Percentiles rank a stretch among this genome's conserved stretches.
phyloP scores from a whole-genome alignment of 2,329 filamentous ascomycete species.

The Penicillium freii region DNA sequence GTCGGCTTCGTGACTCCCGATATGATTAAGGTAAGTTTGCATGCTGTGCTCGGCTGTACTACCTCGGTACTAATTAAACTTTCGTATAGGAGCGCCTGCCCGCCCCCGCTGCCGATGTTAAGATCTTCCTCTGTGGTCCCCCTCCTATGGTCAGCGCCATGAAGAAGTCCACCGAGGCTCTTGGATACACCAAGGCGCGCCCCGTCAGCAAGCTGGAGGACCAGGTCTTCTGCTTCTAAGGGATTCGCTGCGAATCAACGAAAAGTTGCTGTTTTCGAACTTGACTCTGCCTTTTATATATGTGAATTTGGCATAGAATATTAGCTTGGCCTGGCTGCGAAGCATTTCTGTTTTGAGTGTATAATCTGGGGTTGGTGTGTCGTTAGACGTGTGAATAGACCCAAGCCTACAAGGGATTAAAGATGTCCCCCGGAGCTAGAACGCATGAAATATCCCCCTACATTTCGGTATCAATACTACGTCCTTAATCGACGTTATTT shows the following conservation, averaged over 20 bases:
- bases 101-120: conserved; percentile 79
- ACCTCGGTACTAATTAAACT: conserved; percentile 2
- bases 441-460: not conserved
- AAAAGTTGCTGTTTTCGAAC: not conserved
- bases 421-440: too few relatives aligned
- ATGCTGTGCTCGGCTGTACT: not conserved
- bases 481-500: not conserved
- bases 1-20: conserved; percentile 93
- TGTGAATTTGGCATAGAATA: not conserved
- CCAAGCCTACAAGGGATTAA: not conserved
- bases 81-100: conserved; percentile 58
- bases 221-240: conserved; percentile 93
- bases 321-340: not conserved
- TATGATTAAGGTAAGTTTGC: conserved; percentile 75
- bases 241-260: not conserved
- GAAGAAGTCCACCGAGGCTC: conserved; percentile 88
- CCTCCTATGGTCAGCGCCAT: conserved; percentile 95
- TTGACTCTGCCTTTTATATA: not conserved
- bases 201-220: conserved; percentile 97
- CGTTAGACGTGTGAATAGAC: conserved; percentile 5
- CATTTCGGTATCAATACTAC: not conserved
- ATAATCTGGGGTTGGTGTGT: not conserved
- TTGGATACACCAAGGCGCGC: conserved; percentile 88
- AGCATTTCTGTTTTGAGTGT: not conserved
- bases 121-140: conserved; percentile 90